These are phyloP conservation scores for Volvariella surrecta DNA, from an alignment of 1,284 basidiomycete genomes.

Conservation along the genomic window DNA sequence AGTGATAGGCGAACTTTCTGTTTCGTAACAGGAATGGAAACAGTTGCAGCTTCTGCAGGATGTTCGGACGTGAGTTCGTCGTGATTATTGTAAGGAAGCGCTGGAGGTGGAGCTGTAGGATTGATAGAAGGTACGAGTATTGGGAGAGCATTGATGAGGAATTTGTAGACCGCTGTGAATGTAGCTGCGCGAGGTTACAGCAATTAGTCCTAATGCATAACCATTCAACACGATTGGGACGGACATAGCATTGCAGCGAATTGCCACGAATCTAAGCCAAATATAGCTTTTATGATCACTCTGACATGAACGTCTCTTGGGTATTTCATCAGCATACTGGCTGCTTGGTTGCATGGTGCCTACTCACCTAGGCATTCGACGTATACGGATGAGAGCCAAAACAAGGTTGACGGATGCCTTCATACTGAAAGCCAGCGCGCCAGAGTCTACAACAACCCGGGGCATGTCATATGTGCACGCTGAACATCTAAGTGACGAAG, in stretches of 20 bases:
- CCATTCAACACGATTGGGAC: slow-evolving; percentile 13
- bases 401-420: slow-evolving; percentile 78
- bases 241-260: slow-evolving; percentile 82
- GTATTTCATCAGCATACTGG: slow-evolving; percentile 1
- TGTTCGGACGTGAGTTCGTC: slow-evolving; percentile 19
- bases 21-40: slow-evolving; percentile 17
- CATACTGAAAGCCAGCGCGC: slow-evolving; percentile 68
- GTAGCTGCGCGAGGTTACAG: slow-evolving; percentile 38
- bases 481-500: slow-evolving; percentile 4
- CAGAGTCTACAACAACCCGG: slow-evolving; percentile 52
- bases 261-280: slow-evolving; percentile 72
- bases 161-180: slow-evolving; percentile 77
- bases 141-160: slow-evolving; percentile 76
- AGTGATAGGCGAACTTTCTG: slow-evolving; percentile 48
- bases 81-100: slow-evolving; percentile 32
- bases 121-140: slow-evolving; percentile 56
- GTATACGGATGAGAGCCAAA: slow-evolving; percentile 61
- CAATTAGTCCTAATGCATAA: slow-evolving; percentile 1
- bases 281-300: slow-evolving; percentile 67
- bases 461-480: neutral
- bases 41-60: slow-evolving; percentile 18
- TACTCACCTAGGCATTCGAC: slow-evolving; percentile 50
- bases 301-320: slow-evolving; percentile 42
- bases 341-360: neutral
- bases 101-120: slow-evolving; percentile 12